These are phyloP conservation scores for Alternaria burnsii DNA, from an alignment of 2,329 filamentous ascomycete species.

Conservation along the genomic window DNA sequence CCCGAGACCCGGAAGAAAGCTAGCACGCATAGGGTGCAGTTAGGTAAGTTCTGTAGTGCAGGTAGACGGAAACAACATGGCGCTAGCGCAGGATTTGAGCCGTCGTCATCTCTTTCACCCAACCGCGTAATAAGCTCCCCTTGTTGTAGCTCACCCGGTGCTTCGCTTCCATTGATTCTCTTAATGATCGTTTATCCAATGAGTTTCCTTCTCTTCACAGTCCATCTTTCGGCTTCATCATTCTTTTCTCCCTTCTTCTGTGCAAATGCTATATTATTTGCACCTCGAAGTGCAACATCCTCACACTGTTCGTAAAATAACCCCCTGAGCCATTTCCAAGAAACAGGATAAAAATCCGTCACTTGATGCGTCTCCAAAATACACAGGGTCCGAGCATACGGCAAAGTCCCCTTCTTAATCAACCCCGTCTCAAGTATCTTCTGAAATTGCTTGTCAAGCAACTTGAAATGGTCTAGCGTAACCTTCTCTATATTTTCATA, in stretches of 20 bases:
- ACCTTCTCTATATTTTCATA: background rate
- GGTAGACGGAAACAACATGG: background rate
- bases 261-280: background rate
- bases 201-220: background rate
- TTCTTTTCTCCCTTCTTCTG: background rate
- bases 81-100: background rate
- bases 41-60: background rate
- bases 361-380: background rate
- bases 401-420: background rate
- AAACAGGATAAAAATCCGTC: background rate
- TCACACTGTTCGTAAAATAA: background rate
- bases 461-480: background rate
- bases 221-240: background rate
- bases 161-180: background rate
- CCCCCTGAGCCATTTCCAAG: background rate
- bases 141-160: background rate
- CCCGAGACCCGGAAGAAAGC: background rate
- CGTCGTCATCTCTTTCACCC: background rate
- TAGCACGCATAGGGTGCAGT: background rate
- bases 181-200: background rate
- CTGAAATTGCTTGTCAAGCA: background rate
- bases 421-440: background rate
- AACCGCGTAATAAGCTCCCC: background rate
- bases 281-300: background rate
- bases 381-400: background rate